Evolutionary conservation across 2,329 filamentous ascomycete species (phyloP).

Genomic region (Corniculantispora saksenae): DNA sequence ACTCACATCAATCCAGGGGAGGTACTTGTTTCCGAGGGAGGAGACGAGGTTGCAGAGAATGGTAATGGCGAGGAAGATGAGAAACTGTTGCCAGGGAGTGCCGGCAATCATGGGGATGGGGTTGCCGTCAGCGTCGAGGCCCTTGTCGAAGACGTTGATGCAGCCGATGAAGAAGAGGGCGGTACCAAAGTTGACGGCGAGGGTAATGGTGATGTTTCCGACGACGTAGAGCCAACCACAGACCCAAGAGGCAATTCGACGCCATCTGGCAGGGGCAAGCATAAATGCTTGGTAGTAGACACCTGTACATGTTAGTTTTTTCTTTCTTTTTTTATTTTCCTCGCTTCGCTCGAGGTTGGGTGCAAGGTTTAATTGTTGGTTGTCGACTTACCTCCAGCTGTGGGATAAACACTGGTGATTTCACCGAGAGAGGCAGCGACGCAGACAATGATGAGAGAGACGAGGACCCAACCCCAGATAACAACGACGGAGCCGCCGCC

Average conservation of each 20-base stretch:
- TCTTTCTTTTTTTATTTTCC: no score
- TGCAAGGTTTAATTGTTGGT: no score
- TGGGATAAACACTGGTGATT: constrained; percentile 75
- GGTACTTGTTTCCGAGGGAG: constrained; percentile 64
- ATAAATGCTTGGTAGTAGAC: constrained; percentile 81
- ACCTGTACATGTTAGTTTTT: no score
- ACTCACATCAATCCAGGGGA: constrained; percentile 70
- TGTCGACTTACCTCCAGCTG: constrained; percentile 65
- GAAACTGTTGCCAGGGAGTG: constrained; percentile 65
- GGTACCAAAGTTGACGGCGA: constrained; percentile 81
- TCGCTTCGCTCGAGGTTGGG: no score
- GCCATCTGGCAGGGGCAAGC: constrained; percentile 62
- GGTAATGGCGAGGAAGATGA: constrained; percentile 71
- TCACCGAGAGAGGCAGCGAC: constrained; percentile 71
- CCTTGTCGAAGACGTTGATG: constrained; percentile 55
- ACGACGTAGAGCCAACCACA: constrained; percentile 77
- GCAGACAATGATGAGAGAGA: constrained; percentile 70
- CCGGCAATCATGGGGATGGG: constrained; percentile 47
- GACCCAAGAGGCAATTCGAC: constrained; percentile 67
- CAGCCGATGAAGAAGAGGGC: constrained; percentile 62
- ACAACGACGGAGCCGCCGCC: constrained; percentile 68
- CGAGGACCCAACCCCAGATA: constrained; percentile 71
- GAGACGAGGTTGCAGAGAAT: constrained; percentile 66
- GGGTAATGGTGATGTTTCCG: constrained; percentile 78
- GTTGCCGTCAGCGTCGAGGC: constrained; percentile 43